Conservation (phyloP, 768 basidiomycete species). For the Tylopilus sp. region DNA sequence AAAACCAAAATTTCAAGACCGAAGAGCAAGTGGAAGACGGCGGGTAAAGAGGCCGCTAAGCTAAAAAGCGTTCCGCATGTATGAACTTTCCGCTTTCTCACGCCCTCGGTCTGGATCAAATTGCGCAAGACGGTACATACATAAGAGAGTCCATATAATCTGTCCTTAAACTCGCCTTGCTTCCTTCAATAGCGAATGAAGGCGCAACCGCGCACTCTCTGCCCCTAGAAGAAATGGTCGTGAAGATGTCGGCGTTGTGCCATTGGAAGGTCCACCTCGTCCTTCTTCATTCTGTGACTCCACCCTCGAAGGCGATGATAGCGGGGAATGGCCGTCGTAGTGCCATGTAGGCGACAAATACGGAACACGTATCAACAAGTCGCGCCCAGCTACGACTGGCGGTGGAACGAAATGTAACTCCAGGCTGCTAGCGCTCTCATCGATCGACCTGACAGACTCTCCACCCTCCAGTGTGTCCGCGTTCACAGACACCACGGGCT, state of each 20-base stretch:
- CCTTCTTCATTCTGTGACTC: not conserved
- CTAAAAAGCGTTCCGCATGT: not conserved
- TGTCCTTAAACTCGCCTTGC: constrained; percentile 6
- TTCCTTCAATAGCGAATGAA: constrained; percentile 17
- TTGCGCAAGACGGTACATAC: too few species aligned
- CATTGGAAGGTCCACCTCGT: not conserved
- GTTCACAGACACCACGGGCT: not conserved
- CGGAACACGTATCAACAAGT: not conserved
- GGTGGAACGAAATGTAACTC: constrained; percentile 19
- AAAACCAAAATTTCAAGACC: not conserved
- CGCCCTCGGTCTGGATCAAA: not conserved
- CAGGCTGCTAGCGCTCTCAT: constrained; percentile 16
- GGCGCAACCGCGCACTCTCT: constrained; percentile 8
- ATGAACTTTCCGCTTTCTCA: constrained; percentile 12
- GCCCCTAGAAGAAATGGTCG: constrained; percentile 6
- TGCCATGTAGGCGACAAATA: constrained; percentile 17
- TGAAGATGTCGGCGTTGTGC: not conserved
- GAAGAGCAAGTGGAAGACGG: not conserved
- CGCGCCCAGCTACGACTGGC: not conserved
- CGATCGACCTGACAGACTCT: not conserved
- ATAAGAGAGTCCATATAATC: not conserved
- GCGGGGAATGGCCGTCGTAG: constrained; percentile 10
- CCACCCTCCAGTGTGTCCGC: not conserved
- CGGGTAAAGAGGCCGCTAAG: not conserved
- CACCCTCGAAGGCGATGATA: not conserved